Percentiles rank a stretch among this genome's conserved stretches.
Evolutionary conservation across 352 stramenopile species (phyloP).

Genomic region (Phytophthora brassicae): DNA sequence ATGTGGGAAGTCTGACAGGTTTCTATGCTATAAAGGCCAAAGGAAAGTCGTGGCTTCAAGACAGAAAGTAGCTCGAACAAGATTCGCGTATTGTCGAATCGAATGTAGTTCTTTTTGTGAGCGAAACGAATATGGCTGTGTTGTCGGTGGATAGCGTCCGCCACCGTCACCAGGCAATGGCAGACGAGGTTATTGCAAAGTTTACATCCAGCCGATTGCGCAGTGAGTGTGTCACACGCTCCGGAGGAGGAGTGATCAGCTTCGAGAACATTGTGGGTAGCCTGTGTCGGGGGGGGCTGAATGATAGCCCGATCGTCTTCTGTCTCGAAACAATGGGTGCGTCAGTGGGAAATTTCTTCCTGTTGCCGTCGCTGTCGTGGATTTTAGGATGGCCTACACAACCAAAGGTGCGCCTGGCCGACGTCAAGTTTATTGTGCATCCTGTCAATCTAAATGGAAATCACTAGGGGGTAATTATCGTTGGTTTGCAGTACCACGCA

Average conservation of each 20-base stretch:
- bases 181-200: neutral
- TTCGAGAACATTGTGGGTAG: conserved; percentile 8
- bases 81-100: conserved; percentile 5
- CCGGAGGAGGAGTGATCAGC: neutral
- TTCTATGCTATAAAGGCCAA: conserved; percentile 8
- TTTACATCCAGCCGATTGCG: neutral
- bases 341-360: neutral
- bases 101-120: neutral
- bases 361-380: neutral
- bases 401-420: neutral
- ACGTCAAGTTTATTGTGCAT: neutral
- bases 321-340: neutral
- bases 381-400: neutral
- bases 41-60: conserved; percentile 1
- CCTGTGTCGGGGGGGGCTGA: conserved; percentile 1
- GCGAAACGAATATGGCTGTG: neutral
- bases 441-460: neutral
- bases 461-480: conserved; percentile 15
- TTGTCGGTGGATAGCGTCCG: neutral
- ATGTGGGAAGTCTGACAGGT: neutral
- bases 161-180: neutral
- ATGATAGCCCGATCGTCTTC: conserved; percentile 1
- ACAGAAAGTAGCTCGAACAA: conserved; percentile 14
- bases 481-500: neutral
- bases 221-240: neutral